Conservation (phyloP, 2,329 filamentous ascomycete species). For the Ophiocordyceps camponoti-leonardi region DNA sequence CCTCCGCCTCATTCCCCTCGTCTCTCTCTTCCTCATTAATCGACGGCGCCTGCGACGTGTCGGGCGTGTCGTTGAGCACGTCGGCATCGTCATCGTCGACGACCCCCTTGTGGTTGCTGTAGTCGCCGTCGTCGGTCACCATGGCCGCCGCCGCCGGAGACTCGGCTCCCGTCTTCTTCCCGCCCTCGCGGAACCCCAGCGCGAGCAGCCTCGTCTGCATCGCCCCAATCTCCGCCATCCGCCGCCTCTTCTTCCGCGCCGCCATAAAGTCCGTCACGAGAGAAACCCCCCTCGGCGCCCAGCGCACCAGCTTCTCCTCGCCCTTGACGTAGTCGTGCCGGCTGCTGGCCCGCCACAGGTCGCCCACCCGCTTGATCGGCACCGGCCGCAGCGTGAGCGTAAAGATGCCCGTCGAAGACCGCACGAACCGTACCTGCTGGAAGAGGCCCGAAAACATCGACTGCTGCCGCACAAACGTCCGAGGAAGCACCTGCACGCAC, state of each 20-base stretch:
- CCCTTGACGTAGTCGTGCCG: slow-evolving; percentile 92
- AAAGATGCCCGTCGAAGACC: slow-evolving; percentile 75
- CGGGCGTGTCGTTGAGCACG: slow-evolving; percentile 38
- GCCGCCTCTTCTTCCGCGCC: slow-evolving; percentile 54
- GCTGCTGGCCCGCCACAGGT: slow-evolving; percentile 93
- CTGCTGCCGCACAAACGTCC: slow-evolving; percentile 69
- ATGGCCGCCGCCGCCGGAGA: neutral
- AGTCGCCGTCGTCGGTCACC: no score
- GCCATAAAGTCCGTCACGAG: slow-evolving; percentile 76
- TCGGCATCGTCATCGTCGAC: slow-evolving; percentile 33
- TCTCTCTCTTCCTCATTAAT: slow-evolving; percentile 11
- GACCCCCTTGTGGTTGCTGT: no score
- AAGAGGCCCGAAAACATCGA: slow-evolving; percentile 79
- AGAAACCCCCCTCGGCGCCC: slow-evolving; percentile 80
- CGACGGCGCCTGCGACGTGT: slow-evolving; percentile 27
- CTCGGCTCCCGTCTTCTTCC: slow-evolving; percentile 9
- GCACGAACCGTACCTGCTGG: slow-evolving; percentile 70
- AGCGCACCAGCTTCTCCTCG: slow-evolving; percentile 69
- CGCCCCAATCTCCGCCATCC: slow-evolving; percentile 65
- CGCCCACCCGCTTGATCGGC: slow-evolving; percentile 78
- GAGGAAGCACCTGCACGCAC: slow-evolving; percentile 66
- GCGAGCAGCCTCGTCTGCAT: slow-evolving; percentile 49
- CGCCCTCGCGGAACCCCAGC: slow-evolving; percentile 26
- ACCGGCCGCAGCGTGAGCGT: slow-evolving; percentile 72
- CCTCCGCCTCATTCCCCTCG: slow-evolving; percentile 1